These are phyloP conservation scores for Orbilia javanica DNA, from an alignment of 2,329 filamentous ascomycete genomes.

Conservation along the genomic window DNA sequence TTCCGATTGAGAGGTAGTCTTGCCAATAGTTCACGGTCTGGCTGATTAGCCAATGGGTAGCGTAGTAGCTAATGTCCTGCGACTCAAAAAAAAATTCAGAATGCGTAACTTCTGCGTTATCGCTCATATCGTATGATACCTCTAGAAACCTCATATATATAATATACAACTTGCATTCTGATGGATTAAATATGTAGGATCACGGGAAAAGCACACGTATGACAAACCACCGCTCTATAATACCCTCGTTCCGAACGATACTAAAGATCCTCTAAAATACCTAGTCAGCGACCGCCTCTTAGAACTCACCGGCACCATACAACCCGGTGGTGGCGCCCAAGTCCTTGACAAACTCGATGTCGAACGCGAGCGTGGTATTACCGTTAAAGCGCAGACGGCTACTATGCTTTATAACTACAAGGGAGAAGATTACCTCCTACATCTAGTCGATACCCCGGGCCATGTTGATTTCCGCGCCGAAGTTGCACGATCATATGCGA, in stretches of 20 bases:
- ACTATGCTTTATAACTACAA: slow-evolving; percentile 94
- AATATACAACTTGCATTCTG: slow-evolving; percentile 25
- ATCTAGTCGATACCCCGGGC: slow-evolving; percentile 95
- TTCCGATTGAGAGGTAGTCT: slow-evolving; percentile 78
- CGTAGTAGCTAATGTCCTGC: background rate
- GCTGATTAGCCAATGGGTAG: background rate
- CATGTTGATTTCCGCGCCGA: slow-evolving; percentile 98
- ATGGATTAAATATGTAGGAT: slow-evolving; percentile 68
- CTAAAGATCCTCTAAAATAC: slow-evolving; percentile 1
- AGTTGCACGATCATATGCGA: slow-evolving; percentile 94
- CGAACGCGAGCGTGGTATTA: slow-evolving; percentile 94
- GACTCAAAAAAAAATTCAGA: slow-evolving; percentile 18
- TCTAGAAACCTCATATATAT: slow-evolving; percentile 15
- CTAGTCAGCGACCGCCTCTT: slow-evolving; percentile 84
- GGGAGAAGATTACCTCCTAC: slow-evolving; percentile 89
- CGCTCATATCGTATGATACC: slow-evolving; percentile 77
- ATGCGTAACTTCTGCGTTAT: slow-evolving; percentile 97
- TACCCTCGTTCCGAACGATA: background rate
- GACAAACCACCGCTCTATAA: background rate
- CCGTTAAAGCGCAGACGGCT: slow-evolving; percentile 98
- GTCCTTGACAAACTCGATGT: slow-evolving; percentile 97
- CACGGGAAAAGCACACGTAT: slow-evolving; percentile 91
- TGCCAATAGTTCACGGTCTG: background rate
- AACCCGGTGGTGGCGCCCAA: slow-evolving; percentile 89
- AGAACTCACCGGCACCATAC: slow-evolving; percentile 93